Base-by-base conservation (phyloP, 2,329 filamentous ascomycete species). In the Cordyceps pruinosa region DNA sequence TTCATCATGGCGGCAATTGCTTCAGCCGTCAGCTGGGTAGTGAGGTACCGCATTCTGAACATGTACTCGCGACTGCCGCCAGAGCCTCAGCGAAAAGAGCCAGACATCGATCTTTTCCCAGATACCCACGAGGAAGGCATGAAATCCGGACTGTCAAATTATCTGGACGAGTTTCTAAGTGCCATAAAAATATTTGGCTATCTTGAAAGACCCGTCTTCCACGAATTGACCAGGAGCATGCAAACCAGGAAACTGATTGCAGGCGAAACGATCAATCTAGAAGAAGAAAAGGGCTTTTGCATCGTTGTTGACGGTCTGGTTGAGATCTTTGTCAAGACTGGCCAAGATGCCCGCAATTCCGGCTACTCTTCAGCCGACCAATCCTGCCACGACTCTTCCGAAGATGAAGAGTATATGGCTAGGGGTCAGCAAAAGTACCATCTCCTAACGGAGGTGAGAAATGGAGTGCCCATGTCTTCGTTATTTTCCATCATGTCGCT, bases 111-210 rank as follows among this genome's bases (percentile, higher is more conserved):
- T 66, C 79, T 99, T 13, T 97, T 97, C 68, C 92, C 94, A 4
- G 93, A 97, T 66, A 87, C 88, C 4, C 90, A 96, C 66, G 93
- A 96, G 63, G 88, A 88, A 50, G 91, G 92, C 61, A 86, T 85
- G 30, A 99, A 99, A 71, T 86, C 91, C 1, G 94, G 93, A 0
- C 77, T 99, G 45, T 86, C 90, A n/a, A 99, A 92, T 69, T 99
- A 99, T 65, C 79, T 99, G 26, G 94, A 99, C 72, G 95, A 99
- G 70, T 99, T 99, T 65, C 77, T 99, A 23, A 97, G 92, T 69
- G 94, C 95, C 30, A 99, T 99, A 76, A 99, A 97, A 72, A 94
- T 99, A 58, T 99, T 99, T 73, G 94, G 94, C 9, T 99, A 97
- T 68, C 77, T 99, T 44, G 94, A 99, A 70, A 85, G 94, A 26